Conservation (phyloP, 73 alveolate species). For the Stentor roeselii region DNA sequence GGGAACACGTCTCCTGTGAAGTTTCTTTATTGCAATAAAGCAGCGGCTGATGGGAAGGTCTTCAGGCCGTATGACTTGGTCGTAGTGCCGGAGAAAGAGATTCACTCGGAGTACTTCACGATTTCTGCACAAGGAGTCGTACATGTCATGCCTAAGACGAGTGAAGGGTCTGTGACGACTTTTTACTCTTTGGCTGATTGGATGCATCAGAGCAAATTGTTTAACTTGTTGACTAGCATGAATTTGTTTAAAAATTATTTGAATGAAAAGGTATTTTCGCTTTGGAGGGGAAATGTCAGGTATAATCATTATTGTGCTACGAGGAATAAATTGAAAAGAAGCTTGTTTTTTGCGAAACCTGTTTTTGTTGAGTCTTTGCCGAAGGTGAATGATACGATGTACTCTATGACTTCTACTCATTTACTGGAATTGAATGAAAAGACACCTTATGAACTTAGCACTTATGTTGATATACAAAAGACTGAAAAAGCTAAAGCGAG, state of each 20-base stretch:
- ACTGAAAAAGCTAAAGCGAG: slow-evolving; percentile 72
- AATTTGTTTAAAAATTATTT: slow-evolving; percentile 35
- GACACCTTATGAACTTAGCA: slow-evolving; percentile 60
- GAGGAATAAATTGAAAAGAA: slow-evolving; percentile 79
- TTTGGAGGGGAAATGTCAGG: slow-evolving; percentile 95
- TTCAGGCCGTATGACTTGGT: slow-evolving; percentile 85
- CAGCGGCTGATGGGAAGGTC: slow-evolving; percentile 31
- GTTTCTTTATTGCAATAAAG: slow-evolving; percentile 54
- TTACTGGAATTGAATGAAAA: slow-evolving; percentile 37
- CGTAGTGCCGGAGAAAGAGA: slow-evolving; percentile 72
- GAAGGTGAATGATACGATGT: slow-evolving; percentile 65
- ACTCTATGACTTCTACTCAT: slow-evolving; percentile 55
- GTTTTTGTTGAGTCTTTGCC: slow-evolving; percentile 86
- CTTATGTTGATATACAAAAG: slow-evolving; percentile 54
- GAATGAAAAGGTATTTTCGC: slow-evolving; percentile 74
- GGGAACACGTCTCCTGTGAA: slow-evolving; percentile 90
- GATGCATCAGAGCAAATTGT: slow-evolving; percentile 89
- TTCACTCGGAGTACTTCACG: slow-evolving; percentile 74
- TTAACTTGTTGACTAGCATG: slow-evolving; percentile 38
- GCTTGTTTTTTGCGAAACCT: slow-evolving; percentile 85
- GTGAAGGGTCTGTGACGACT: slow-evolving; percentile 89
- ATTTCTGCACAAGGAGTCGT: slow-evolving; percentile 90
- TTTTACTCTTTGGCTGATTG: slow-evolving; percentile 94
- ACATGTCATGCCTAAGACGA: slow-evolving; percentile 80
- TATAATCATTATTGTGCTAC: slow-evolving; percentile 87